Evolutionary conservation across 129 eudicot genomes (phyloP).

Genomic region (Oenanthe sinensis): DNA sequence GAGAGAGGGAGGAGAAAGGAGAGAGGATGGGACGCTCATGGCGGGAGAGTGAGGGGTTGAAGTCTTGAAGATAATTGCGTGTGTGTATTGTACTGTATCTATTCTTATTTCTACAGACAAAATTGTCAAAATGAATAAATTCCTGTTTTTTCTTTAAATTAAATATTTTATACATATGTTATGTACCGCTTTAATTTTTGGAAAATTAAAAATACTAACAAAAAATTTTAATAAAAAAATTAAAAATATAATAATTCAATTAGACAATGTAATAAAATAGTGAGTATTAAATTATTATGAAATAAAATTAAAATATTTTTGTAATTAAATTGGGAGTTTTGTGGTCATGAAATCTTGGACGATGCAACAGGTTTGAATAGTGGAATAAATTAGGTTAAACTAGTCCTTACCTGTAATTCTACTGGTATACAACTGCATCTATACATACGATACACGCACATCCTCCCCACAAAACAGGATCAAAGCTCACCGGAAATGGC

Average conservation of each 20-base stretch:
- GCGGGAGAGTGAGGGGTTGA: conserved; percentile 50
- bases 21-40: conserved; percentile 53
- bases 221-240: too few relatives aligned
- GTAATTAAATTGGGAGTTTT: not conserved
- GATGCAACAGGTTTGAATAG: too few relatives aligned
- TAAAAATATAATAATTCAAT: not conserved
- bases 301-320: not conserved
- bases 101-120: not conserved
- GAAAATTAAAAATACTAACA: too few relatives aligned
- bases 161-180: too few relatives aligned
- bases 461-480: not conserved
- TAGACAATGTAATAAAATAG: too few relatives aligned
- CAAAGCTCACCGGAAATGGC: conserved; percentile 7
- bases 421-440: not conserved
- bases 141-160: not conserved
- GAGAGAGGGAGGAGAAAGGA: conserved; percentile 19
- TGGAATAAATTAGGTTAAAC: not conserved
- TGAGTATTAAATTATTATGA: not conserved
- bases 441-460: not conserved
- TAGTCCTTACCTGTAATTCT: not conserved
- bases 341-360: too few relatives aligned
- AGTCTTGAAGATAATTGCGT: conserved; percentile 30
- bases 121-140: too few relatives aligned
- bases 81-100: too few relatives aligned
- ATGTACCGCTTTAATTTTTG: too few relatives aligned